Percentiles rank a stretch among this genome's conserved stretches.
phyloP scores from a whole-genome alignment of 768 basidiomycete genomes.

The Phanerodontia chrysosporium region DNA sequence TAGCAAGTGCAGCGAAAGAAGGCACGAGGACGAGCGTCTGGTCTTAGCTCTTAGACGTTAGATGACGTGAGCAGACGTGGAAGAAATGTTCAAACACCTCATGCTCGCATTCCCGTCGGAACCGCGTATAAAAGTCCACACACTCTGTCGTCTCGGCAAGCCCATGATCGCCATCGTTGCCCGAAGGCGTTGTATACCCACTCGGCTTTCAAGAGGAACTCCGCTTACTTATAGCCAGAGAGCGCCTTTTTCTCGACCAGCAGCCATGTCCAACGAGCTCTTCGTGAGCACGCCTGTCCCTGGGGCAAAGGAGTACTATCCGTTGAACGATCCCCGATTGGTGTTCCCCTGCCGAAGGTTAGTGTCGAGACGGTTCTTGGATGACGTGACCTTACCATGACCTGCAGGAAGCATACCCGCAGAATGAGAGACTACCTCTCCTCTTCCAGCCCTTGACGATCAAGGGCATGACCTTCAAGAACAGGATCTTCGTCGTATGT shows the following conservation, averaged over 20 bases:
- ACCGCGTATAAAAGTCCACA: background rate
- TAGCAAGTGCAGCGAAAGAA: background rate
- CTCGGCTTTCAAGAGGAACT: background rate
- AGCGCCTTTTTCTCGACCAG: background rate
- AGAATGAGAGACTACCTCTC: slow-evolving; percentile 49
- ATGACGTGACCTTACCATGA: slow-evolving; percentile 6
- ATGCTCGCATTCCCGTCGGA: background rate
- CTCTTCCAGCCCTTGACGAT: slow-evolving; percentile 68
- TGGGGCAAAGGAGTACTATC: slow-evolving; percentile 50
- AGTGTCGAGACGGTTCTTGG: slow-evolving; percentile 7
- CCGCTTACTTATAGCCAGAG: background rate
- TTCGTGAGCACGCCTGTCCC: slow-evolving; percentile 45
- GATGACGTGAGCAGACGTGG: background rate
- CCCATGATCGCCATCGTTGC: background rate
- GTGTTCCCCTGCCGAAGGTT: slow-evolving; percentile 35
- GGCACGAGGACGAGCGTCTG: background rate
- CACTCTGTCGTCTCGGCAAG: background rate
- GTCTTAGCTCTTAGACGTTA: too few species aligned
- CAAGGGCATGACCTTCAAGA: slow-evolving; percentile 61
- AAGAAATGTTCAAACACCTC: background rate
- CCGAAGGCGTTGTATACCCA: background rate
- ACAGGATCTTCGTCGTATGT: slow-evolving; percentile 65
- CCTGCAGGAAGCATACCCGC: slow-evolving; percentile 31
- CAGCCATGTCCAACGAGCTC: background rate
- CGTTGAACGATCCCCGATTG: slow-evolving; percentile 58